phyloP scores from a whole-genome alignment of 305 asterid genomes.

The Fraxinus paxiana region DNA sequence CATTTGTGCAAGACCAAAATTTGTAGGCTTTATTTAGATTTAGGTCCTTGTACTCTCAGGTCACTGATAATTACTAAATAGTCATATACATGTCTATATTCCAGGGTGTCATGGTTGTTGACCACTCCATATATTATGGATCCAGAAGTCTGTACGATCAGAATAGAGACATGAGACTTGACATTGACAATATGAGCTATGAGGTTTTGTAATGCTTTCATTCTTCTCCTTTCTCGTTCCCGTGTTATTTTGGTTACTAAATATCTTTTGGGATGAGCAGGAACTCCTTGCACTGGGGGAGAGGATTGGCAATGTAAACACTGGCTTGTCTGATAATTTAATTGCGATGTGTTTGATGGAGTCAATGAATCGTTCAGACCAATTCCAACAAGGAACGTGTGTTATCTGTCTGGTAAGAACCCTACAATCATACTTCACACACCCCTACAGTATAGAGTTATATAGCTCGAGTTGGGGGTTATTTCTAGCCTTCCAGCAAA shows the following conservation, averaged over 20 bases:
- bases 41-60: background rate
- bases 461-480: background rate
- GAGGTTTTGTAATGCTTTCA: slow-evolving; percentile 45
- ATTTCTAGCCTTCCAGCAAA: background rate
- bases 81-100: slow-evolving; percentile 10
- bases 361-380: slow-evolving; percentile 52
- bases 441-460: background rate
- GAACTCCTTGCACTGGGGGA: slow-evolving; percentile 86
- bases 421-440: background rate
- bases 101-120: slow-evolving; percentile 52
- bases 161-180: slow-evolving; percentile 80
- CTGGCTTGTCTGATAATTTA: slow-evolving; percentile 67
- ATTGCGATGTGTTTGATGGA: slow-evolving; percentile 51
- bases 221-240: background rate
- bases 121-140: slow-evolving; percentile 46
- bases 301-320: slow-evolving; percentile 75
- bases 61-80: background rate
- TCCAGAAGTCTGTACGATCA: slow-evolving; percentile 58
- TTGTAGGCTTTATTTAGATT: background rate
- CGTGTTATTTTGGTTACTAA: background rate
- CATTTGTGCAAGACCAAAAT: background rate
- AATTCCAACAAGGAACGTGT: slow-evolving; percentile 46
- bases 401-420: slow-evolving; percentile 71
- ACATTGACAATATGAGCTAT: slow-evolving; percentile 74
- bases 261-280: slow-evolving; percentile 34